Base-by-base conservation (phyloP, 164 flowering plant genomes). In the Platanus orientalis region DNA sequence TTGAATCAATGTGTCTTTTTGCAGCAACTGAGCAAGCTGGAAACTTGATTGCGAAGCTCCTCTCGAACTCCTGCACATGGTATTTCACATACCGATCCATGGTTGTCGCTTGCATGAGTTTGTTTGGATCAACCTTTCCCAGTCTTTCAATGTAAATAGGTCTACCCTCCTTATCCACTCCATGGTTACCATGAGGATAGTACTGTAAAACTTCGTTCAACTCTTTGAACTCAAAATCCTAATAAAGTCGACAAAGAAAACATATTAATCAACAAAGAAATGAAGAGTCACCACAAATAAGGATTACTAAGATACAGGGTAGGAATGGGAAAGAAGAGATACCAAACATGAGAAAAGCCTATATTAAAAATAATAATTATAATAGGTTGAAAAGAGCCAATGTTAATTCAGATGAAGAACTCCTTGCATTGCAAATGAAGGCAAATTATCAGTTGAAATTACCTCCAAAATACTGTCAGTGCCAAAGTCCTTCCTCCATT, bases 1-100 rank as follows among this genome's bases (percentile, higher is more conserved):
- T 84, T 63, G 88, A 73, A 75, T 80, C 88, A 42, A 88, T 80
- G 65, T 80, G 85, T 62, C 81, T 74, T 69, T 84, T 82, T 54
- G 95, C 86, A 48, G 92, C 90, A 68, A 86, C 71, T 6, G 95
- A 83, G 68, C 97, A 90, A 62, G 97, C 88, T 34, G 95, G 97
- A 61, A 86, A 86, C 79, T 82, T 88, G 30, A 82, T 32, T 5
- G 81, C 68, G 47, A 90, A 73, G 65, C 67, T 63, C 73, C 66
- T 86, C 63, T 90, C 97, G 63, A 88, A 90, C 64, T 78, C 97
- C 75, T 80, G 89, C 14, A 85, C 93, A 71, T 88, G 92, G 73
- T 83, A 88, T 65, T 64, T 86, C 54, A 88, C 63, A 71, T 83
- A 90, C 23, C 92, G 77, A 32, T 88, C 97, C 71, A 86, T 29